phyloP scores from a whole-genome alignment of 2,329 filamentous ascomycete genomes.

The Dendrostoma leiphaemia region DNA sequence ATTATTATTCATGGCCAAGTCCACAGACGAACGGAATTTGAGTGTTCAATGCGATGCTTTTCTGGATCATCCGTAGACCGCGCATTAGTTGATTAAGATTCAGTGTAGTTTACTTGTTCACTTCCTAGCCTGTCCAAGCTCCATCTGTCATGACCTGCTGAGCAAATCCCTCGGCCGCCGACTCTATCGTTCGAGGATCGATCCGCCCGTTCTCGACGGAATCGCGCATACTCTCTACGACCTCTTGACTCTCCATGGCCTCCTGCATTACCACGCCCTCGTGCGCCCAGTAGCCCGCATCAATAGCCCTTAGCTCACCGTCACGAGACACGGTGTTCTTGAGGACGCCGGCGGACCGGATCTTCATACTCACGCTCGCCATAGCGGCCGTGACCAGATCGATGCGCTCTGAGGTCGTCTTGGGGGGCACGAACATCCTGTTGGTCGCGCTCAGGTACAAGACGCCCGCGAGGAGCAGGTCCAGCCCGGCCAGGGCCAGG shows the following conservation, averaged over 20 bases:
- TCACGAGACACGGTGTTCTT: conserved; percentile 79
- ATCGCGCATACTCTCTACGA: conserved; percentile 68
- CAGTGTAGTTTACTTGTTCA: not conserved
- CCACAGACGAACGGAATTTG: not conserved
- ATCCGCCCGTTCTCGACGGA: conserved; percentile 60
- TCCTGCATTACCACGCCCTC: conserved; percentile 71
- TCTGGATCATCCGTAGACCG: not conserved
- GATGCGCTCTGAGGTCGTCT: conserved; percentile 63
- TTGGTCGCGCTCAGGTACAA: conserved; percentile 79
- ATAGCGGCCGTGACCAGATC: conserved; percentile 57
- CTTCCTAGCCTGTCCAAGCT: not conserved
- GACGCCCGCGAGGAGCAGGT: conserved; percentile 60
- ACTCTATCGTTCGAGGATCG: conserved; percentile 58
- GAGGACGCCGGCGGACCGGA: conserved; percentile 72
- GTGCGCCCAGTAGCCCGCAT: conserved; percentile 75
- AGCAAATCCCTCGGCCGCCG: conserved; percentile 64
- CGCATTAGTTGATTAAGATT: not conserved
- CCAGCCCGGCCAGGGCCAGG: conserved; percentile 61
- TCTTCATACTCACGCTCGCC: conserved; percentile 59
- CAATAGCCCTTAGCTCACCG: conserved; percentile 62
- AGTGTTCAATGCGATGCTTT: not conserved
- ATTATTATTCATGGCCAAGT: not conserved
- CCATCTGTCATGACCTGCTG: conserved; percentile 19
- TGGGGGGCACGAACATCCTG: conserved; percentile 67
- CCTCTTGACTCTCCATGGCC: conserved; percentile 76